A percentile compares a stretch with the other conserved stretches of the same genome.
Conservation (phyloP, 2,329 filamentous ascomycete genomes). For the Xylaria sp. region DNA sequence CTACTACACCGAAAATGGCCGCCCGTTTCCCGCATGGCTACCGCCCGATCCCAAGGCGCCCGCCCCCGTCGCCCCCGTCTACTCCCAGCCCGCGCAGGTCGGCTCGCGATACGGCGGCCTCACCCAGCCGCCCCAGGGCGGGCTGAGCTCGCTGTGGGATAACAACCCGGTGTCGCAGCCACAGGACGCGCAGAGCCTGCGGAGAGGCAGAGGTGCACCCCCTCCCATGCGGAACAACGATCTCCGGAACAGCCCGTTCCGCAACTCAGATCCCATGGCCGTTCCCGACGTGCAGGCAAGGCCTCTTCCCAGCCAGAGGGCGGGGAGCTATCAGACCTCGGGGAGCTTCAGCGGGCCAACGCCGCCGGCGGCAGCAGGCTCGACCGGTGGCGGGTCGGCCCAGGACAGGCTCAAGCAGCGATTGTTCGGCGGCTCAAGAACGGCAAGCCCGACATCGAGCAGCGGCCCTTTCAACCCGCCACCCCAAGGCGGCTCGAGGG, state of each 20-base stretch:
- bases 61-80: conserved; percentile 55
- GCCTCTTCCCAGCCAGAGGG: conserved; percentile 72
- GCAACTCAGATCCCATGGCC: conserved; percentile 36
- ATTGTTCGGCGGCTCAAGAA: conserved; percentile 68
- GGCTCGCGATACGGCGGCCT: conserved; percentile 57
- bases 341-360: conserved; percentile 40
- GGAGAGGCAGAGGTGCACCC: conserved; percentile 45
- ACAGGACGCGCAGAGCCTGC: conserved; percentile 48
- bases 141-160: conserved; percentile 63
- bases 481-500: conserved; percentile 32
- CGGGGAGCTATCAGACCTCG: conserved; percentile 71
- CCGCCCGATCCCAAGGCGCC: conserved; percentile 84
- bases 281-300: conserved; percentile 48
- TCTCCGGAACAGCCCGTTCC: conserved; percentile 40
- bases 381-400: conserved; percentile 57
- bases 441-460: conserved; percentile 54
- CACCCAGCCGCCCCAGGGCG: conserved; percentile 40
- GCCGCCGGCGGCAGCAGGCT: conserved; percentile 32
- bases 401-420: conserved; percentile 83
- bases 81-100: conserved; percentile 54
- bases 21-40: conserved; percentile 81
- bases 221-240: conserved; percentile 35
- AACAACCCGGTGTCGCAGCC: conserved; percentile 42
- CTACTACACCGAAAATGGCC: conserved; percentile 90
- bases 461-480: conserved; percentile 53